Base-by-base conservation (phyloP, 108 stramenopile genomes). In the Nitzschia sp. region DNA sequence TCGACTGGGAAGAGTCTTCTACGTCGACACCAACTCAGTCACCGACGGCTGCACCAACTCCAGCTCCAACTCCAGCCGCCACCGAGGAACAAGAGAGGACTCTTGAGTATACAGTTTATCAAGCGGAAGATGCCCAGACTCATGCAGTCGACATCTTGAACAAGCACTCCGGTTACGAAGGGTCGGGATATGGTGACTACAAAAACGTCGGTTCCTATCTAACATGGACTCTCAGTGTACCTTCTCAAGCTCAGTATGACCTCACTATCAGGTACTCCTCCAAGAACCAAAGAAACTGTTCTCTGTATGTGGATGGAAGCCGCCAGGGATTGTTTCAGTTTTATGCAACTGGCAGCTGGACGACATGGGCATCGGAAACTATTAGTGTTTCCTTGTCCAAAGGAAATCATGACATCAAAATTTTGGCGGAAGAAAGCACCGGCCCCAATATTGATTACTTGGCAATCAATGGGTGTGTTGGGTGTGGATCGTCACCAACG, bases 361-460 rank as follows among this genome's bases (percentile, higher is more conserved):
- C 12, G 14, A 39, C 12, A 0, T 67, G 66, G 66, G 38, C 37
- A n/a, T 7, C 12, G 6, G 66, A 67, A 55, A 22, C 21, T 19
- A 40, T 41, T 9, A n/a, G 7, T 41, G 66, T 67, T 37, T 41
- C 50, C 5, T 52, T 67, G 53, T 24, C 40, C 8, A 37, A 41
- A 53, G 66, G 66, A 67, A 40, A 10, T 17, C 53, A 67, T 21
- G 14, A 11, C 26, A 17, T 70, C 12, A 42, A 29, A 46, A 48
- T 70, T 2, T 17, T 29, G 15, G 69, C 69, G 14, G 50, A 51
- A n/a, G 42, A 51, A 14, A 70, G 69, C 41, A 44, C 51, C 15
- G 69, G 69, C 34, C 69, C 69, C 7, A 70, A 70, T 44, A 50
- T 70, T 40, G 69, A 70, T 29, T 70, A 48, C 57, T 8, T 70